These are phyloP conservation scores for Ogataea saltuana DNA, from an alignment of 805 yeast species.

Conservation along the genomic window DNA sequence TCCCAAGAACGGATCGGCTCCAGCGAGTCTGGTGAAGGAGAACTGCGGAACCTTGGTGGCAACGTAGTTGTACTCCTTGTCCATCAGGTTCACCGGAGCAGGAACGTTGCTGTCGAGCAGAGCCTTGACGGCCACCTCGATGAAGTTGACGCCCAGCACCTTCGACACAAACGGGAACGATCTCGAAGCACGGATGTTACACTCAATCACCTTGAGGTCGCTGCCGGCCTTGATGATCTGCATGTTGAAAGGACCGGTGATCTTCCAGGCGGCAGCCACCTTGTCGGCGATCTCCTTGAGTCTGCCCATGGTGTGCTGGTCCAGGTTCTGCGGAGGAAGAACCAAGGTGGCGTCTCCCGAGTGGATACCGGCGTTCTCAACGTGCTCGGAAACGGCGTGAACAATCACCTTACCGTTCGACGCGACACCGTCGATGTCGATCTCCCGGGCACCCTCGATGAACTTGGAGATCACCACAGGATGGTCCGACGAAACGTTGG, in stretches of 20 bases:
- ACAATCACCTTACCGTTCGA: constrained; percentile 82
- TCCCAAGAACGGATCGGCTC: constrained; percentile 98
- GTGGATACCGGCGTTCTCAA: constrained; percentile 98
- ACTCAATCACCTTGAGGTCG: constrained; percentile 92
- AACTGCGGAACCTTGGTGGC: constrained; percentile 98
- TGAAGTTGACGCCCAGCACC: constrained; percentile 92
- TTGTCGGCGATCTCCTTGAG: constrained; percentile 87
- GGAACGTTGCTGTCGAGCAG: constrained; percentile 74
- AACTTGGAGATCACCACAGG: constrained; percentile 97
- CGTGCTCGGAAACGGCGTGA: constrained; percentile 96
- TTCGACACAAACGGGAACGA: constrained; percentile 99
- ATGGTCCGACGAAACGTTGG: constrained; percentile 91
- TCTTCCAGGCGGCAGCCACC: constrained; percentile 92
- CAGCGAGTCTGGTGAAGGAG: constrained; percentile 96
- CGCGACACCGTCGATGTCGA: constrained; percentile 97
- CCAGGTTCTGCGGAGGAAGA: constrained; percentile 84
- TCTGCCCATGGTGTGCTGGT: constrained; percentile 64
- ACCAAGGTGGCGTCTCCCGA: constrained; percentile 98
- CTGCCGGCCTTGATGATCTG: constrained; percentile 84
- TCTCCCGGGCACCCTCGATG: constrained; percentile 94
- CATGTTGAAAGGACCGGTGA: constrained; percentile 98
- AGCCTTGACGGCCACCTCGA: constrained; percentile 91
- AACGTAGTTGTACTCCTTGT: constrained; percentile 70
- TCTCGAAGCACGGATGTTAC: constrained; percentile 97
- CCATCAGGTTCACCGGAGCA: constrained; percentile 82